Conservation (phyloP, 2,329 filamentous ascomycete species). For the Fusarium musae region DNA sequence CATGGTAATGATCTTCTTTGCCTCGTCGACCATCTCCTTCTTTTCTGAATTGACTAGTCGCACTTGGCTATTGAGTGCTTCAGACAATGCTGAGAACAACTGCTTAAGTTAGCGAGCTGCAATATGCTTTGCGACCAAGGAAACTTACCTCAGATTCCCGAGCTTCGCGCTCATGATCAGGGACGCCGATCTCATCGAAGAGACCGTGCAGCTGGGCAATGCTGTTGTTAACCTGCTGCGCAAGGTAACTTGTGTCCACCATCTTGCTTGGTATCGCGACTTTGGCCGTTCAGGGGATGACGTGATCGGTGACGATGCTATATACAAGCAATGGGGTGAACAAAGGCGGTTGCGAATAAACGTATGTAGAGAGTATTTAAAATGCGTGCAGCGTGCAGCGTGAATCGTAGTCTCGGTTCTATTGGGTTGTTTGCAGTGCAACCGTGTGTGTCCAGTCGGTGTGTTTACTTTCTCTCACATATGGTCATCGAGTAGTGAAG, state of each 20-base stretch:
- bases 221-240: slow-evolving; percentile 94
- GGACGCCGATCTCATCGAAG: slow-evolving; percentile 98
- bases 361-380: slow-evolving; percentile 10
- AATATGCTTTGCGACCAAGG: neutral
- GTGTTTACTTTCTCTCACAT: slow-evolving; percentile 46
- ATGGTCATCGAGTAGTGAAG: slow-evolving; percentile 43
- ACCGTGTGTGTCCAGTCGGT: slow-evolving; percentile 29
- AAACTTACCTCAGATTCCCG: slow-evolving; percentile 84
- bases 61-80: slow-evolving; percentile 91
- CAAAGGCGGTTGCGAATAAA: slow-evolving; percentile 11
- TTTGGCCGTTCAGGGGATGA: slow-evolving; percentile 25
- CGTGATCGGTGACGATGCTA: slow-evolving; percentile 25
- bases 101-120: slow-evolving; percentile 51
- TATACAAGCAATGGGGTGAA: slow-evolving; percentile 17
- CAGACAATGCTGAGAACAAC: slow-evolving; percentile 92
- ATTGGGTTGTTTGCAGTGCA: slow-evolving; percentile 23
- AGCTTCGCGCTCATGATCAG: slow-evolving; percentile 88
- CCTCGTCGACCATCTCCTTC: slow-evolving; percentile 89
- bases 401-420: slow-evolving; percentile 29
- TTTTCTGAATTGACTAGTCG: slow-evolving; percentile 88
- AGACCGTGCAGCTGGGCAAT: slow-evolving; percentile 92
- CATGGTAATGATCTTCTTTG: slow-evolving; percentile 81
- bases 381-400: slow-evolving; percentile 16
- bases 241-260: slow-evolving; percentile 90
- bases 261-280: slow-evolving; percentile 51